Base-by-base conservation (phyloP, 192 early-diverging fungal species). In the Coemansia sp. region DNA sequence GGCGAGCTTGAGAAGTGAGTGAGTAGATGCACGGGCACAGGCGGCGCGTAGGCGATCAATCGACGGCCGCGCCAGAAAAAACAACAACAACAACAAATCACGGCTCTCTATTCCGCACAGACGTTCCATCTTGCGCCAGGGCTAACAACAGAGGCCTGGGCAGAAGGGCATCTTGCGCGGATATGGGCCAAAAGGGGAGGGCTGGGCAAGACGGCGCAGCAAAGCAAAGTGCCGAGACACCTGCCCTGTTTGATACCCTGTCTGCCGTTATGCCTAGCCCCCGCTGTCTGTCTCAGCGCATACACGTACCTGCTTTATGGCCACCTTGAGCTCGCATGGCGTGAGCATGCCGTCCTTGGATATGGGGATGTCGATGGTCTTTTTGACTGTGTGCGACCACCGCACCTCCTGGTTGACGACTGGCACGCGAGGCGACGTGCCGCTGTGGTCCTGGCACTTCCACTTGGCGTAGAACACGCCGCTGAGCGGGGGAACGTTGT, bases 381-480 rank as follows among this genome's bases (percentile, higher is more conserved):
- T 76, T 4, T 61, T 61, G 52, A 88, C 75, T 0, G 83, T 52
- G 16, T 86, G 74, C 32, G 88, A 77, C 91, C 90, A 94, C 22
- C 79, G 68, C 34, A 93, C 91, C 52, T 76, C 71, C 29, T 66
- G 75, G 71, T 82, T 82, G 63, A 61, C 75, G 17, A 82, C 80
- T 2, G 80, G 74, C 17, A 71, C 63, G 40, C 79, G 69, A 6
- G 75, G 56, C 48, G 80, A 63, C 4, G 75, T 61, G 50, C 80
- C 80, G 66, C 61, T 68, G 54, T 73, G 64, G 49, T 70, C 71
- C 68, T 82, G 80, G 63, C 63, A 77, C 59, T 76, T 86, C 91
- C 91, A 95, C 72, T 93, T 92, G 36, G 85, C 86, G 79, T 86
- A 92, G 68, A 92, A 95, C 51, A 88, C 77, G 2, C 93, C 93